These are phyloP conservation scores for Populus tremula DNA, from an alignment of 345 rosid genomes.

Conservation along the genomic window DNA sequence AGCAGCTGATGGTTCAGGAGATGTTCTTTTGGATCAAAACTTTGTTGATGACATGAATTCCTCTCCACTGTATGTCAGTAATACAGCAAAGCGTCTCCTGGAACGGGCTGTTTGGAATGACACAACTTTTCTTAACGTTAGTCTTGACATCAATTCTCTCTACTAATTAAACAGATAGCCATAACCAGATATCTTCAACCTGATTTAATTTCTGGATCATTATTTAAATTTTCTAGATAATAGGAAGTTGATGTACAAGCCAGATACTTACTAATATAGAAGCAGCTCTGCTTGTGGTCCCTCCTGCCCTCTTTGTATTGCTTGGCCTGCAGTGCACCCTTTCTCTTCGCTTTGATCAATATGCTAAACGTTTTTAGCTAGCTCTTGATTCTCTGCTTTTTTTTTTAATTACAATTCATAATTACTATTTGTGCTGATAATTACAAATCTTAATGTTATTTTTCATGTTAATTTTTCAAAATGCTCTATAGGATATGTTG, in stretches of 20 bases:
- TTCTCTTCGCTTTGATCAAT: neutral
- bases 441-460: neutral
- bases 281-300: neutral
- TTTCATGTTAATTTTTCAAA: neutral
- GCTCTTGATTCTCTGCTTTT: neutral
- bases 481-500: neutral
- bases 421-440: neutral
- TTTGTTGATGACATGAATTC: slow-evolving; percentile 88
- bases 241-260: neutral
- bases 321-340: neutral
- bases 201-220: neutral
- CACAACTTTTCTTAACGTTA: slow-evolving; percentile 83
- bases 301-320: neutral
- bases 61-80: slow-evolving; percentile 85
- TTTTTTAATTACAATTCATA: neutral
- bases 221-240: neutral
- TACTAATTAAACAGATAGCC: neutral
- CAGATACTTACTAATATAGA: no score
- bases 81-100: slow-evolving; percentile 61
- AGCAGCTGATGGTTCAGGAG: slow-evolving; percentile 51
- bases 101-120: slow-evolving; percentile 95
- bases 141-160: slow-evolving; percentile 23
- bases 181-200: neutral
- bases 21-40: slow-evolving; percentile 92
- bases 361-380: no score